Conservation (phyloP, 345 rosid genomes). For the Populus pruinosa region DNA sequence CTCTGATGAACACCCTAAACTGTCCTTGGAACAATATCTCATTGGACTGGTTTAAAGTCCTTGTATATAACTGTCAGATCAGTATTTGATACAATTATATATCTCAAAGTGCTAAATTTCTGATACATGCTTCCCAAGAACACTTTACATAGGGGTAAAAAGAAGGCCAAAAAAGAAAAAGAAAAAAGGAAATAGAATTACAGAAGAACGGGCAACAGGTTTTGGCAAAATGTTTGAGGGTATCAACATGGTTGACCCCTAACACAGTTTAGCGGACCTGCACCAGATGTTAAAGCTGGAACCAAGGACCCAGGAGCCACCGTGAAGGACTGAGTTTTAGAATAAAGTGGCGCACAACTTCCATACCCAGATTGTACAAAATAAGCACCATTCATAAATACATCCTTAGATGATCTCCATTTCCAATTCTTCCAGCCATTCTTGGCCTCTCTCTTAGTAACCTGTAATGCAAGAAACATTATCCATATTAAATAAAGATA, state of each 20-base stretch:
- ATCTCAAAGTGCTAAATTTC: not conserved
- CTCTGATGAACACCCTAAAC: not conserved
- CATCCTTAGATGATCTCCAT: slow-evolving; percentile 24
- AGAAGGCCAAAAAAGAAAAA: not conserved
- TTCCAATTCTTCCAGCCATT: slow-evolving; percentile 27
- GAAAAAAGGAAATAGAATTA: too few species aligned
- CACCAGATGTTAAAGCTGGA: slow-evolving; percentile 20
- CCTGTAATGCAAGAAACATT: not conserved
- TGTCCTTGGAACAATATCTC: not conserved
- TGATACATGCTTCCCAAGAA: not conserved
- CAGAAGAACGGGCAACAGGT: too few species aligned
- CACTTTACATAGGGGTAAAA: not conserved
- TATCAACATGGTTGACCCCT: slow-evolving; percentile 8
- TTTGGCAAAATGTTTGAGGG: too few species aligned
- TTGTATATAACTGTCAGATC: not conserved
- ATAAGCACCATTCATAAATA: slow-evolving; percentile 25
- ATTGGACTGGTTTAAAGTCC: not conserved
- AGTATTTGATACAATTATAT: not conserved
- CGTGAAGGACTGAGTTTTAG: slow-evolving; percentile 5
- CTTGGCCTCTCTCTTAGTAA: slow-evolving; percentile 15
- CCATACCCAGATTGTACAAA: slow-evolving; percentile 31
- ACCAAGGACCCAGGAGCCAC: slow-evolving; percentile 21
- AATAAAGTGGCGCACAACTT: slow-evolving; percentile 14
- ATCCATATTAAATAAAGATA: not conserved
- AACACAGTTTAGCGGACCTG: slow-evolving; percentile 20